phyloP scores from a whole-genome alignment of 139 green algal species.

The Picochlorum sp. region DNA sequence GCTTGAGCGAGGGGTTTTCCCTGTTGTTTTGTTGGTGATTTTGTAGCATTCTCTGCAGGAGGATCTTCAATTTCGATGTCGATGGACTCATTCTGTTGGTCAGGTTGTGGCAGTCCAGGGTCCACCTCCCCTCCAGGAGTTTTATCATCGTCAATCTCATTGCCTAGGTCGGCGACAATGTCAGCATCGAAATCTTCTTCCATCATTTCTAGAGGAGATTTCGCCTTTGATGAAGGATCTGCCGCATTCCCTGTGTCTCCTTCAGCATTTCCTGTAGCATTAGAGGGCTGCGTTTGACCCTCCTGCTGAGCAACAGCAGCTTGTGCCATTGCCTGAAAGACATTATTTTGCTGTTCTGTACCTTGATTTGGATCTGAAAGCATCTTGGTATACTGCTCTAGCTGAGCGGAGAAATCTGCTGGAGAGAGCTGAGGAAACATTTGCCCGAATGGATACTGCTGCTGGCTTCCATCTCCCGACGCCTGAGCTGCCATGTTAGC shows the following conservation, averaged over 20 bases:
- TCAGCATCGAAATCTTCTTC: constrained; percentile 10
- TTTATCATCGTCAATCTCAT: background rate
- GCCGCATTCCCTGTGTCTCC: background rate
- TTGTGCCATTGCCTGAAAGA: no score
- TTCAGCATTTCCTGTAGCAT: no score
- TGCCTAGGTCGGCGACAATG: background rate
- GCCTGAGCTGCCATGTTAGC: constrained; percentile 2
- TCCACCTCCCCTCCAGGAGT: background rate
- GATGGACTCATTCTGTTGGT: no score
- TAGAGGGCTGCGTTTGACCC: no score
- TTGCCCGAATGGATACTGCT: constrained; percentile 1
- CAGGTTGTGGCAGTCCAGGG: background rate
- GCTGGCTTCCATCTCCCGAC: background rate
- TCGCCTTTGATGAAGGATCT: background rate
- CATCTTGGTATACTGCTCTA: constrained; percentile 12
- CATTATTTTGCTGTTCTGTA: constrained; percentile 7
- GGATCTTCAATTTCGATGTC: background rate
- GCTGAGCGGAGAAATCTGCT: constrained; percentile 21
- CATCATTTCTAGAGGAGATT: constrained; percentile 1
- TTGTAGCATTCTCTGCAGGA: background rate
- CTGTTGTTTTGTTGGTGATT: background rate
- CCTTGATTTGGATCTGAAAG: background rate
- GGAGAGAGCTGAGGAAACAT: constrained; percentile 5
- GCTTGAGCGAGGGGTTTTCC: background rate
- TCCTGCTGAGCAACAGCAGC: no score